phyloP scores from a whole-genome alignment of 2,329 filamentous ascomycete species.

The Xylaria sp. region DNA sequence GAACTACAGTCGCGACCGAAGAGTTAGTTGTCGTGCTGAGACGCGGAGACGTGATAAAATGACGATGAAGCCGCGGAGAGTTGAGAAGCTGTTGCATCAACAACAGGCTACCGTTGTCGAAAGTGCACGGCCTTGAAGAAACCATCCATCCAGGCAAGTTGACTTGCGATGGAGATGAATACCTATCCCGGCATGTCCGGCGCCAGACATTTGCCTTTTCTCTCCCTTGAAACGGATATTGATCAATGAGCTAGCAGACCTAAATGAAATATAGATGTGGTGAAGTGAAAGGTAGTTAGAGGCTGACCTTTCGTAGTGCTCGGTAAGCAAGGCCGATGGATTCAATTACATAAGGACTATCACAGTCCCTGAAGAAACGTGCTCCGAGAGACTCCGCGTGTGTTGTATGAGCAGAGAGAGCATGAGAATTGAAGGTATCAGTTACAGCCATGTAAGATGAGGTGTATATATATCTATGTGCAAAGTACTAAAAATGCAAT shows the following conservation, averaged over 20 bases:
- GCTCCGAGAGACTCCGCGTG: not conserved
- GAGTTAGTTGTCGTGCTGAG: not conserved
- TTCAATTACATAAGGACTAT: too few relatives aligned
- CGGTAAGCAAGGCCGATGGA: too few relatives aligned
- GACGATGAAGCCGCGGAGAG: not conserved
- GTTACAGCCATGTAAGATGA: not conserved
- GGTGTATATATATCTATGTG: not conserved
- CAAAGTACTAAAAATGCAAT: too few relatives aligned
- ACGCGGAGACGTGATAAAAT: not conserved
- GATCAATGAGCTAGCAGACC: not conserved
- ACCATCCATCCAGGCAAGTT: not conserved
- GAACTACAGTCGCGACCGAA: not conserved
- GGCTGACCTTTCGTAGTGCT: too few relatives aligned
- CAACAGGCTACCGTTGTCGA: not conserved
- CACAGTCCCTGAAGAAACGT: too few relatives aligned
- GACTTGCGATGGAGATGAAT: not conserved
- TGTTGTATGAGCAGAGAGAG: not conserved
- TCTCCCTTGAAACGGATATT: not conserved
- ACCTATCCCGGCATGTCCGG: not conserved
- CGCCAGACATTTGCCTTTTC: not conserved
- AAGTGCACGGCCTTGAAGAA: not conserved
- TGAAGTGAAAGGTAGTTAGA: too few relatives aligned
- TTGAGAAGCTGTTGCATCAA: too few relatives aligned
- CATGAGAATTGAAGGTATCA: not conserved
- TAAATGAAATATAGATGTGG: too few relatives aligned